A percentile compares a stretch with the other conserved stretches of the same genome.
Conservation (phyloP, 345 rosid species). For the Dipteronia sinensis region DNA sequence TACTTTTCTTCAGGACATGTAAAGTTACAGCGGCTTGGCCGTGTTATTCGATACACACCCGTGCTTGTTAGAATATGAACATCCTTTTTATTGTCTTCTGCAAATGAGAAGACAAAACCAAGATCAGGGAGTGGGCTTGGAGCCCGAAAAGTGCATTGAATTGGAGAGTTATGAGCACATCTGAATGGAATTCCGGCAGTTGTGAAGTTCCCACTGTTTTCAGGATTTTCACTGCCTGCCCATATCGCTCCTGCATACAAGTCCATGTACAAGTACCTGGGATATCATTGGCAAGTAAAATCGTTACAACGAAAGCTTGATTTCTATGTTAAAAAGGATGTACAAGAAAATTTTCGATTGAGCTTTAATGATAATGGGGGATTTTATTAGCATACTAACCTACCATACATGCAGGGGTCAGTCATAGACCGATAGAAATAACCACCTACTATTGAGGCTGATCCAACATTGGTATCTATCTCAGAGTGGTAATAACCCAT, state of each 20-base stretch:
- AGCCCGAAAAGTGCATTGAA: slow-evolving; percentile 18
- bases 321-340: no score
- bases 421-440: slow-evolving; percentile 48
- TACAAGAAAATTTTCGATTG: not conserved
- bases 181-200: slow-evolving; percentile 20
- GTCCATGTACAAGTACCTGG: slow-evolving; percentile 52
- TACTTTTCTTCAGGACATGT: slow-evolving; percentile 31
- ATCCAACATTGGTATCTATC: slow-evolving; percentile 28
- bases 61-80: slow-evolving; percentile 28
- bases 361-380: no score
- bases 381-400: slow-evolving; percentile 22
- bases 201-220: slow-evolving; percentile 35
- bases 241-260: slow-evolving; percentile 45
- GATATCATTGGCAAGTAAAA: not conserved
- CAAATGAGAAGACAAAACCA: slow-evolving; percentile 31
- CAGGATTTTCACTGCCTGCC: slow-evolving; percentile 41
- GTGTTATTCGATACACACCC: slow-evolving; percentile 31
- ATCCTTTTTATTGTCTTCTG: slow-evolving; percentile 32
- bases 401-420: slow-evolving; percentile 59
- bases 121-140: slow-evolving; percentile 21
- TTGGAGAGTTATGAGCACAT: slow-evolving; percentile 32
- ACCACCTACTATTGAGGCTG: slow-evolving; percentile 58
- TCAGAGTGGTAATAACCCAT: slow-evolving; percentile 50
- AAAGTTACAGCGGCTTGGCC: slow-evolving; percentile 33
- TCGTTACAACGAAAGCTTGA: not conserved